These are phyloP conservation scores for Calonectria crousiana DNA, from an alignment of 2,329 filamentous ascomycete species.

Conservation along the genomic window DNA sequence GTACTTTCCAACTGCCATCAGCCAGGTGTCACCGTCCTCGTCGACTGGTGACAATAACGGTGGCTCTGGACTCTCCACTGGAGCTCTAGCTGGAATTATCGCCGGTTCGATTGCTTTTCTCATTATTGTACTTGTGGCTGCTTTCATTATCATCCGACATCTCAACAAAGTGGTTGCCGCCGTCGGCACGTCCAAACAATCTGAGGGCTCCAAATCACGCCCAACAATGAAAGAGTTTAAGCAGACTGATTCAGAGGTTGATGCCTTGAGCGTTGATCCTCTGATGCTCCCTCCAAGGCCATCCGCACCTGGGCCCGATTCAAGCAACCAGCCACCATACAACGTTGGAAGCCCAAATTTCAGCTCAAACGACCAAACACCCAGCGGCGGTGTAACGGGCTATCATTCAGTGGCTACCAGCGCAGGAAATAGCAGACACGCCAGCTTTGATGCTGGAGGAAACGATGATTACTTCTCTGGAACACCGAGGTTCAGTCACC, in stretches of 20 bases:
- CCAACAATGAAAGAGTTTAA: constrained; percentile 54
- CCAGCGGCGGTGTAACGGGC: constrained; percentile 35
- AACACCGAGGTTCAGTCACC: constrained; percentile 34
- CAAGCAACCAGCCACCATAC: constrained; percentile 34
- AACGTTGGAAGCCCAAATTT: constrained; percentile 36
- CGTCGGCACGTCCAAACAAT: constrained; percentile 51
- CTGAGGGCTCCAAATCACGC: constrained; percentile 45
- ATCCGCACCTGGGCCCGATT: constrained; percentile 39
- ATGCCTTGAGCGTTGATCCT: constrained; percentile 57
- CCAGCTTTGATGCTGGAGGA: constrained; percentile 45
- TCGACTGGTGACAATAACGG: constrained; percentile 40
- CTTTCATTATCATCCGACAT: constrained; percentile 63
- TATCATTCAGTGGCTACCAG: constrained; percentile 42
- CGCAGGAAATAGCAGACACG: constrained; percentile 42
- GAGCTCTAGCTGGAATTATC: constrained; percentile 65
- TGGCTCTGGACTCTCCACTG: constrained; percentile 51
- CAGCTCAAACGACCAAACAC: constrained; percentile 47
- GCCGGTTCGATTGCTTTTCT: constrained; percentile 63
- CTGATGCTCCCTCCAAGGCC: constrained; percentile 49
- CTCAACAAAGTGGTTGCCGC: constrained; percentile 60
- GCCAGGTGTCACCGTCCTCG: constrained; percentile 52
- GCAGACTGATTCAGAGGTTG: constrained; percentile 57
- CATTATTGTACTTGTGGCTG: constrained; percentile 58
- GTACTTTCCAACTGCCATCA: constrained; percentile 57
- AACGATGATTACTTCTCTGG: constrained; percentile 46